These are phyloP conservation scores for Aureobasidium subglaciale DNA, from an alignment of 2,329 filamentous ascomycete species.

Conservation along the genomic window DNA sequence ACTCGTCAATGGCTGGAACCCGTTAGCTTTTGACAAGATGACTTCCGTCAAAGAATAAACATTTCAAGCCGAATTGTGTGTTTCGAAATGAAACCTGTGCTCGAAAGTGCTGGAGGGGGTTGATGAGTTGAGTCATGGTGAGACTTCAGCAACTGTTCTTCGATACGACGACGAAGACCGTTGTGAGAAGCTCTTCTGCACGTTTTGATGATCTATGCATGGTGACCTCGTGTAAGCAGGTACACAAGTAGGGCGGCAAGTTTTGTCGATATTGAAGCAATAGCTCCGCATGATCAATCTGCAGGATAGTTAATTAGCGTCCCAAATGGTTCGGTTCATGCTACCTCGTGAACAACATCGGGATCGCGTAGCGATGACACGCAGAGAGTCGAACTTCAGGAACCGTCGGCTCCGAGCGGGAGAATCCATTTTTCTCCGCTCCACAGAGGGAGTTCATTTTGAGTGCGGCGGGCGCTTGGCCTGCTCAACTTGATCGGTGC, in stretches of 20 bases:
- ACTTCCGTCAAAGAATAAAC: background rate
- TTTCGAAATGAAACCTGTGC: background rate
- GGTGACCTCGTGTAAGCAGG: slow-evolving; percentile 11
- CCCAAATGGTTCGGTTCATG: background rate
- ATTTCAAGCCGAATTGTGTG: background rate
- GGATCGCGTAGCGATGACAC: background rate
- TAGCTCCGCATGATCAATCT: background rate
- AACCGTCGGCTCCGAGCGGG: background rate
- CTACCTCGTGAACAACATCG: background rate
- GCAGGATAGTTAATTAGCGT: background rate
- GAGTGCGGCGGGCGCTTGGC: background rate
- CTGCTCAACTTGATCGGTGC: background rate
- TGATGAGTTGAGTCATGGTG: background rate
- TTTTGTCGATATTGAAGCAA: background rate
- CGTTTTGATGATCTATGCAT: background rate
- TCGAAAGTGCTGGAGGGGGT: background rate
- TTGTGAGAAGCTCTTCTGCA: background rate
- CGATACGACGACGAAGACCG: background rate
- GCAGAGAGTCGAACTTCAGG: too few relatives aligned
- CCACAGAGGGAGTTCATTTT: background rate
- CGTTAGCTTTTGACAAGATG: background rate
- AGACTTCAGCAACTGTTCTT: background rate
- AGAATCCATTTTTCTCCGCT: slow-evolving; percentile 4
- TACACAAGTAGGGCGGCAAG: background rate
- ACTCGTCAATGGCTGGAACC: background rate